A percentile compares a stretch with the other conserved stretches of the same genome.
Conservation (phyloP, 1,284 basidiomycete genomes). For the Fomitiporia mediterranea region DNA sequence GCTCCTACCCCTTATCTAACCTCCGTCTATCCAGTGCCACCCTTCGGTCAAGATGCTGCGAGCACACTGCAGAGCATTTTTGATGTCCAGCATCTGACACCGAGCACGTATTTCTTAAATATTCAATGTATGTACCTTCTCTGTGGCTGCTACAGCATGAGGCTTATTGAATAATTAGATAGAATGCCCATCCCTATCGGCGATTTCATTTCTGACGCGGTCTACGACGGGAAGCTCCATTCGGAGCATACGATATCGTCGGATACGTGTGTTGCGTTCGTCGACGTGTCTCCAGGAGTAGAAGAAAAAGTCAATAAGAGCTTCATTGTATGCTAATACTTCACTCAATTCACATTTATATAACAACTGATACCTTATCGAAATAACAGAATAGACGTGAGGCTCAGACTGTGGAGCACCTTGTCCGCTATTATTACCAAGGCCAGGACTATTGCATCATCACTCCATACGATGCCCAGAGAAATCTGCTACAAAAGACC, state of each 20-base stretch:
- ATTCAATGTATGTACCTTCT: conserved; percentile 36
- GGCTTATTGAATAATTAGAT: conserved; percentile 26
- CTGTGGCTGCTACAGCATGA: not conserved
- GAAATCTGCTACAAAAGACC: conserved; percentile 37
- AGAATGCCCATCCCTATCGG: conserved; percentile 43
- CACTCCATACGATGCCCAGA: conserved; percentile 54
- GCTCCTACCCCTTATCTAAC: not conserved
- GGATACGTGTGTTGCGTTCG: conserved; percentile 35
- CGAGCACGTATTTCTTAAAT: conserved; percentile 35
- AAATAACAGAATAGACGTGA: conserved; percentile 45
- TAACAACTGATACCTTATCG: too few relatives aligned
- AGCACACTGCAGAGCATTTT: conserved; percentile 43
- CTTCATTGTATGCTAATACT: too few relatives aligned
- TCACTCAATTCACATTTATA: too few relatives aligned
- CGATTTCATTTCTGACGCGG: conserved; percentile 40
- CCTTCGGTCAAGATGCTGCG: conserved; percentile 40
- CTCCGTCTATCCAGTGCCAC: conserved; percentile 26
- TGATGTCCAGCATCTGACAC: conserved; percentile 38
- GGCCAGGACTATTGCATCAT: conserved; percentile 40
- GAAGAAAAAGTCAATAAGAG: conserved; percentile 40
- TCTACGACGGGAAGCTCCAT: conserved; percentile 38
- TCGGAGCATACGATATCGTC: conserved; percentile 32
- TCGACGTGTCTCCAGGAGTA: conserved; percentile 35
- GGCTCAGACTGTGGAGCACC: conserved; percentile 34
- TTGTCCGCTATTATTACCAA: conserved; percentile 39